These are phyloP conservation scores for Schwanniomyces sp. DNA, from an alignment of 805 yeast species.

Conservation along the genomic window DNA sequence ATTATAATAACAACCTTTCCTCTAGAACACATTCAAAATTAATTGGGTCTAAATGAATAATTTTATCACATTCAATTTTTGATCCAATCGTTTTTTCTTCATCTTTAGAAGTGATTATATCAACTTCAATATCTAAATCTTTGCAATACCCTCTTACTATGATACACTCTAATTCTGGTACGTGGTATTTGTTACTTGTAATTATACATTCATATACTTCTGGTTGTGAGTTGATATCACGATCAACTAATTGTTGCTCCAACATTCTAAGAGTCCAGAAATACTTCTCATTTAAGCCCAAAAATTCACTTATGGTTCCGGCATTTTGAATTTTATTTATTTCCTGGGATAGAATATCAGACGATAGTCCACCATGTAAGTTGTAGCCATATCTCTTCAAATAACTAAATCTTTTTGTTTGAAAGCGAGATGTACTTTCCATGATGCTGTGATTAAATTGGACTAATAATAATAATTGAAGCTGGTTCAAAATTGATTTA, in stretches of 20 bases:
- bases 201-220: constrained; percentile 39
- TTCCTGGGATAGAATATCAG: constrained; percentile 13
- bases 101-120: constrained; percentile 24
- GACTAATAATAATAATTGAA: constrained; percentile 33
- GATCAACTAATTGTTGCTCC: constrained; percentile 9
- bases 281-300: constrained; percentile 14
- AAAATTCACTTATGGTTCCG: constrained; percentile 9
- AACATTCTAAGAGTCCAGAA: constrained; percentile 24
- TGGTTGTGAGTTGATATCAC: neutral
- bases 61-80: constrained; percentile 42
- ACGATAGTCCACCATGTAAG: constrained; percentile 29
- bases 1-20: constrained; percentile 7
- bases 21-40: constrained; percentile 41
- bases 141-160: constrained; percentile 47
- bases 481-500: constrained; percentile 33
- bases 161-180: constrained; percentile 13
- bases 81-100: constrained; percentile 40
- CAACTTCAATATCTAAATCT: constrained; percentile 48
- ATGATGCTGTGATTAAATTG: constrained; percentile 11
- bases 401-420: constrained; percentile 16
- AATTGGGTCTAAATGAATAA: constrained; percentile 42
- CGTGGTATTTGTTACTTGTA: constrained; percentile 26
- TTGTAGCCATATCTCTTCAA: constrained; percentile 35
- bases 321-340: constrained; percentile 14
- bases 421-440: neutral